Percentiles rank a stretch among this genome's conserved stretches.
Conservation (phyloP, 2,329 filamentous ascomycete genomes). For the Apiospora phragmitis region DNA sequence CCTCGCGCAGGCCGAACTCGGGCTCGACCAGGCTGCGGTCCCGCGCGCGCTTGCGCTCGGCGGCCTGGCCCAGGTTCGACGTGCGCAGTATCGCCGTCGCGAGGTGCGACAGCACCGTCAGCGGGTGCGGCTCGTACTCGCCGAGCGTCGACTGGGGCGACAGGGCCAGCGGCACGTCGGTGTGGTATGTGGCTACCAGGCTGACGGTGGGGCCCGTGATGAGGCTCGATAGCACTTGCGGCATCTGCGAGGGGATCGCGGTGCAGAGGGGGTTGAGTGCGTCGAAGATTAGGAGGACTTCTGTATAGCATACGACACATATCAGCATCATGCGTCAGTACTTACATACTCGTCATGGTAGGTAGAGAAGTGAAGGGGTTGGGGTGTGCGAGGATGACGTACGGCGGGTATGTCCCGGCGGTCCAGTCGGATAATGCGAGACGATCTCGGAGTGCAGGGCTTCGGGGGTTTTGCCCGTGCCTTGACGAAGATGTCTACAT, state of each 20-base stretch:
- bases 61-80: conserved; percentile 71
- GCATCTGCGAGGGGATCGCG: conserved; percentile 55
- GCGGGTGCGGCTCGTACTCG: conserved; percentile 66
- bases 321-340: background rate
- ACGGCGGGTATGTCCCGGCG: conserved; percentile 43
- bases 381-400: conserved; percentile 30
- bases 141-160: conserved; percentile 36
- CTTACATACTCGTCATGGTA: background rate
- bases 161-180: conserved; percentile 67
- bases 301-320: conserved; percentile 43
- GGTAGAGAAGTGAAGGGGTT: no score
- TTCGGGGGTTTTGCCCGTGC: conserved; percentile 58
- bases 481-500: conserved; percentile 68
- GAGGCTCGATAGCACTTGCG: conserved; percentile 69
- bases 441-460: conserved; percentile 61
- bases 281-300: conserved; percentile 77
- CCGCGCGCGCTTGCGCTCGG: conserved; percentile 72
- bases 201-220: conserved; percentile 67
- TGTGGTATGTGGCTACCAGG: conserved; percentile 79
- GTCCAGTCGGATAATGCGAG: conserved; percentile 47
- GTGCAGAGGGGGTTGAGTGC: conserved; percentile 68
- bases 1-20: conserved; percentile 75
- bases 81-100: conserved; percentile 83
- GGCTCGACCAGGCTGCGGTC: conserved; percentile 76
- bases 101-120: conserved; percentile 76